Evolutionary conservation across 345 rosid genomes (phyloP).

Genomic region (Ceriops zippeliana): DNA sequence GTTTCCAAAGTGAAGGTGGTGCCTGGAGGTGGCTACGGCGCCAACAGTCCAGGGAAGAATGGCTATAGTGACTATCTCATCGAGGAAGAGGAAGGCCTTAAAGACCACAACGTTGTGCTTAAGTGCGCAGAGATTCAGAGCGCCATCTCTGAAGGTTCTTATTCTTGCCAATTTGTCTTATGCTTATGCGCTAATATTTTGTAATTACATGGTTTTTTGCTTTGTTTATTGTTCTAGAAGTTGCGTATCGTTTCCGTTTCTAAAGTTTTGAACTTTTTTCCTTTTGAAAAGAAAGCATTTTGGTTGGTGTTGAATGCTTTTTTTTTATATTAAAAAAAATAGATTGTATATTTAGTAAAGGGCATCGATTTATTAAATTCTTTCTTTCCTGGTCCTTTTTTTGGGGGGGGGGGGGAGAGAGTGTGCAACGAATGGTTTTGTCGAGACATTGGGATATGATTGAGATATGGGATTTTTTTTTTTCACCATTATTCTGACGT

Average conservation of each 20-base stretch:
- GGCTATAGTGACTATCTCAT: conserved; percentile 66
- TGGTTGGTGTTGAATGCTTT: too few relatives aligned
- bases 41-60: conserved; percentile 32
- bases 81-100: conserved; percentile 93
- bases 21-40: conserved; percentile 19
- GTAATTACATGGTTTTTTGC: neutral
- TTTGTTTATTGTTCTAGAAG: neutral
- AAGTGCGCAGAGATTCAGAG: conserved; percentile 90
- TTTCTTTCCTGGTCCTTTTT: neutral
- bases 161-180: neutral
- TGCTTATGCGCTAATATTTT: neutral
- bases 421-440: neutral
- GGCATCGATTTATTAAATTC: too few relatives aligned
- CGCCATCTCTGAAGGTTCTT: conserved; percentile 72
- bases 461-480: neutral
- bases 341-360: too few relatives aligned
- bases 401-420: too few relatives aligned
- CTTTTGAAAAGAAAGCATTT: neutral
- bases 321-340: too few relatives aligned
- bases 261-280: neutral
- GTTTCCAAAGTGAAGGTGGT: conserved; percentile 74
- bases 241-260: neutral
- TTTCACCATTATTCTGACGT: neutral
- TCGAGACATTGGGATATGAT: neutral
- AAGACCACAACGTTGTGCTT: conserved; percentile 72